These are phyloP conservation scores for Ascosphaera aggregata DNA, from an alignment of 2,329 filamentous ascomycete genomes.

Conservation along the genomic window DNA sequence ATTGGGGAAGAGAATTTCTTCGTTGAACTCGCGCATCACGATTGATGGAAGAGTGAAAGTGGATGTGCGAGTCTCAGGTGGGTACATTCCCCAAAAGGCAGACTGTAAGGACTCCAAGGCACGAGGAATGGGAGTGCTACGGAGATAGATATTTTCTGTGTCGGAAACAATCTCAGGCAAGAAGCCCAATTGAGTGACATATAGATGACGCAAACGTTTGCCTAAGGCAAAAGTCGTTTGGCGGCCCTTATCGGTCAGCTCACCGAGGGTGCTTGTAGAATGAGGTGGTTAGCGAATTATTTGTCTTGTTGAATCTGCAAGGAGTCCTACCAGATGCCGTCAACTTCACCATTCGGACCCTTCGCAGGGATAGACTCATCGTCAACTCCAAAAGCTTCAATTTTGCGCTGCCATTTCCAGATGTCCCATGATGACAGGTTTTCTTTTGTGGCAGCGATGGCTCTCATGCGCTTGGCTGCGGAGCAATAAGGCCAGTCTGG, in stretches of 20 bases:
- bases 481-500: conserved; percentile 77
- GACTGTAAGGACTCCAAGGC: conserved; percentile 60
- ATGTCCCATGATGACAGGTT: conserved; percentile 31
- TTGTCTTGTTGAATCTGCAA: not conserved
- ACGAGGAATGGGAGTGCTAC: conserved; percentile 49
- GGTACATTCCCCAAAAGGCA: conserved; percentile 52
- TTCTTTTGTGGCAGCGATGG: conserved; percentile 31
- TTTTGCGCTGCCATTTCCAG: conserved; percentile 41
- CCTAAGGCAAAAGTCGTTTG: conserved; percentile 49
- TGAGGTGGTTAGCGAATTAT: not conserved
- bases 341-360: conserved; percentile 45
- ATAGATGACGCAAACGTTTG: conserved; percentile 42
- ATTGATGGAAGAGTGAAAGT: conserved; percentile 40
- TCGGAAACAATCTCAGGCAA: conserved; percentile 35
- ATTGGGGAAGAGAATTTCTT: conserved; percentile 68
- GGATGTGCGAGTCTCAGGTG: conserved; percentile 25
- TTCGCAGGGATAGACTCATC: conserved; percentile 47
- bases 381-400: conserved; percentile 57
- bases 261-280: conserved; percentile 26
- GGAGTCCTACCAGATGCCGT: conserved; percentile 52
- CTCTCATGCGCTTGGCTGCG: conserved; percentile 46
- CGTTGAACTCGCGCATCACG: conserved; percentile 36
- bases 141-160: conserved; percentile 43
- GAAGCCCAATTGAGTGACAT: conserved; percentile 51
- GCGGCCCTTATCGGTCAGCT: conserved; percentile 53